Conservation (phyloP, 257 asterid genomes). For the Petunia secreta region DNA sequence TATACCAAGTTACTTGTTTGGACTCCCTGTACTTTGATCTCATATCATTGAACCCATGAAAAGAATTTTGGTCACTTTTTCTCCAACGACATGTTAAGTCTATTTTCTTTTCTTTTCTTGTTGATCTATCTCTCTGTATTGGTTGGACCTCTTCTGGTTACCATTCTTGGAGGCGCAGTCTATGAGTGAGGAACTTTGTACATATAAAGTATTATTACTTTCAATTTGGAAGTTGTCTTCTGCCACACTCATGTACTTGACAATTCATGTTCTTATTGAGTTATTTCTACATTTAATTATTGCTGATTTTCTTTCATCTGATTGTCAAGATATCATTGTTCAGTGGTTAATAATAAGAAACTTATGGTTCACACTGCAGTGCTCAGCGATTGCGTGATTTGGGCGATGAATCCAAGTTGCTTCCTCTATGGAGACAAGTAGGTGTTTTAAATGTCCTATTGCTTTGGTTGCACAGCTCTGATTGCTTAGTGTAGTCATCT, state of each 20-base stretch:
- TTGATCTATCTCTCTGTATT: not conserved
- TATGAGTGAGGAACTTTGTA: not conserved
- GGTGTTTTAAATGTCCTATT: conserved; percentile 27
- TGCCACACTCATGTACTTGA: not conserved
- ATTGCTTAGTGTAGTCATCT: not conserved
- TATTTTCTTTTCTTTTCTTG: not conserved
- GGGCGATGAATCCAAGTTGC: conserved; percentile 92
- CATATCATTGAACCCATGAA: conserved; percentile 9
- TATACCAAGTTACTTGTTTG: not conserved
- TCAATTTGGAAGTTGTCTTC: not conserved
- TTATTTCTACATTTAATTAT: no score
- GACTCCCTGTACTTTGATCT: conserved; percentile 10
- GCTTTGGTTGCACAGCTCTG: conserved; percentile 20
- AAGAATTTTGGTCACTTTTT: not conserved
- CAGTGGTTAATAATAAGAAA: conserved; percentile 3
- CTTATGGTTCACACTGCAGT: conserved; percentile 49
- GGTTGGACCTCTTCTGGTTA: not conserved
- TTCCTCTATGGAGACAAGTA: conserved; percentile 99
- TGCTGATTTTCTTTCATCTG: conserved; percentile 14
- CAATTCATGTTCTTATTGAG: no score
- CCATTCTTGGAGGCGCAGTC: not conserved
- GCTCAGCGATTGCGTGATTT: conserved; percentile 77
- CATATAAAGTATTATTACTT: not conserved
- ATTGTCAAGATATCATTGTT: conserved; percentile 15
- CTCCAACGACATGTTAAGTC: not conserved